Percentiles rank a stretch among this genome's conserved stretches.
Conservation (phyloP, 805 yeast genomes). For the Cyberlindnera nakhonratchasimensis region DNA sequence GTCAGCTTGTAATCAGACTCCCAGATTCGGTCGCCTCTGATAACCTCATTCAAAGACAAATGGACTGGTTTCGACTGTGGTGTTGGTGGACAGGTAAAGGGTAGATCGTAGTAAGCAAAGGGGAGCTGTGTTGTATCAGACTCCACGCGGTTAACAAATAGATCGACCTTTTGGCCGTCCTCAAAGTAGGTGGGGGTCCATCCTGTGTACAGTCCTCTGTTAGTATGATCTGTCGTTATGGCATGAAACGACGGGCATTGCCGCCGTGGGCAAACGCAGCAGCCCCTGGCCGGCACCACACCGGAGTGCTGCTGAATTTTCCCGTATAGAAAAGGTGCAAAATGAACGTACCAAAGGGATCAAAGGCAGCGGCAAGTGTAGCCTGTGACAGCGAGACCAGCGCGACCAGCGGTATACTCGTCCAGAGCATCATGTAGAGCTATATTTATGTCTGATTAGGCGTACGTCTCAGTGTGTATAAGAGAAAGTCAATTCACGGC, state of each 20-base stretch:
- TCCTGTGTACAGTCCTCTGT: constrained; percentile 20
- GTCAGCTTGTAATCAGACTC: constrained; percentile 63
- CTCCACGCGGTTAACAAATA: constrained; percentile 73
- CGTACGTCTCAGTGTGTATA: too few relatives aligned
- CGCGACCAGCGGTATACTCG: constrained; percentile 6
- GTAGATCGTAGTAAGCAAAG: constrained; percentile 70
- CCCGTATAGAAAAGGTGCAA: background rate
- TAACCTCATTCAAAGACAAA: constrained; percentile 69
- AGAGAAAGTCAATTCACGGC: too few relatives aligned
- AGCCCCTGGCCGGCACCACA: too few relatives aligned
- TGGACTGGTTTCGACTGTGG: constrained; percentile 54
- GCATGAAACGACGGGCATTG: too few relatives aligned
- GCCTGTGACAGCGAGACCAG: constrained; percentile 6
- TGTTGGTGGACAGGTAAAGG: constrained; percentile 74
- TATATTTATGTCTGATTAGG: too few relatives aligned
- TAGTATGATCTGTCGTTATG: too few relatives aligned
- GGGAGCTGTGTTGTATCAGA: constrained; percentile 78
- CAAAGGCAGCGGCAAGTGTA: constrained; percentile 16
- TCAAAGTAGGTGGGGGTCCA: constrained; percentile 38
- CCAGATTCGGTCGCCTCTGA: constrained; percentile 79
- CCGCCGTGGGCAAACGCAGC: too few relatives aligned
- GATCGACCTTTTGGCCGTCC: constrained; percentile 59
- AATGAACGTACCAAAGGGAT: constrained; percentile 25
- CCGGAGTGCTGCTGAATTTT: background rate
- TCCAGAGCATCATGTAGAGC: constrained; percentile 12